These are phyloP conservation scores for Coemansia sp. DNA, from an alignment of 192 early-diverging fungal genomes.

Conservation along the genomic window DNA sequence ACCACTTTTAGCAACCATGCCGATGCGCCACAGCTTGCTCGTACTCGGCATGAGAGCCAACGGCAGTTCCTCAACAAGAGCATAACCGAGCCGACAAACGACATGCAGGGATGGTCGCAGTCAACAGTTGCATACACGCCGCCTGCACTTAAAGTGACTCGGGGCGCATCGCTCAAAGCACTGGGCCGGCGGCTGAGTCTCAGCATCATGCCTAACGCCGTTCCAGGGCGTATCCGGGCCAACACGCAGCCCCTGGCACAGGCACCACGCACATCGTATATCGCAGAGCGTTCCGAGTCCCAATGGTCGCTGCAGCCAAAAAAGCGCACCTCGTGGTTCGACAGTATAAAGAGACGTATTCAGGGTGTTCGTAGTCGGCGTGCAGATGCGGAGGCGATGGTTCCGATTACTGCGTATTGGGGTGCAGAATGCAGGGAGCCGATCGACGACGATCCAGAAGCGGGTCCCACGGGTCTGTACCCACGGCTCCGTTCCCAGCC, in stretches of 20 bases:
- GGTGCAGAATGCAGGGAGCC: background rate
- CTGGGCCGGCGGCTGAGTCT: slow-evolving; percentile 36
- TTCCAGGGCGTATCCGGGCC: background rate
- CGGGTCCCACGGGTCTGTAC: slow-evolving; percentile 13
- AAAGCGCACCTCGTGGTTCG: slow-evolving; percentile 29
- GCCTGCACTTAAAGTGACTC: background rate
- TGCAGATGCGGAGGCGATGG: slow-evolving; percentile 1
- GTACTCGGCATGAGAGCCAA: background rate
- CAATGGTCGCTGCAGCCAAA: slow-evolving; percentile 7
- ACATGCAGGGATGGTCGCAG: slow-evolving; percentile 1
- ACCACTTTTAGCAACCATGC: background rate
- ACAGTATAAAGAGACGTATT: slow-evolving; percentile 24
- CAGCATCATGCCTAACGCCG: slow-evolving; percentile 1
- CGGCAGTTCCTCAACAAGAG: slow-evolving; percentile 31
- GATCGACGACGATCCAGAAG: background rate
- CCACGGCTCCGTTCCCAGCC: slow-evolving; percentile 51
- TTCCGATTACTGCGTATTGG: background rate
- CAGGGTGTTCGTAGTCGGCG: slow-evolving; percentile 7
- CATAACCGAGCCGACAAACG: slow-evolving; percentile 9
- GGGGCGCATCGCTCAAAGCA: slow-evolving; percentile 21
- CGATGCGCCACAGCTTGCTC: background rate
- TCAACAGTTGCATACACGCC: background rate
- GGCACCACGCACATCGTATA: background rate
- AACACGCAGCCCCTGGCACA: background rate
- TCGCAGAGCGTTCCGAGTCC: slow-evolving; percentile 6